phyloP scores from a whole-genome alignment of 108 stramenopile genomes.

The Pseudonitzschia delicatissima region DNA sequence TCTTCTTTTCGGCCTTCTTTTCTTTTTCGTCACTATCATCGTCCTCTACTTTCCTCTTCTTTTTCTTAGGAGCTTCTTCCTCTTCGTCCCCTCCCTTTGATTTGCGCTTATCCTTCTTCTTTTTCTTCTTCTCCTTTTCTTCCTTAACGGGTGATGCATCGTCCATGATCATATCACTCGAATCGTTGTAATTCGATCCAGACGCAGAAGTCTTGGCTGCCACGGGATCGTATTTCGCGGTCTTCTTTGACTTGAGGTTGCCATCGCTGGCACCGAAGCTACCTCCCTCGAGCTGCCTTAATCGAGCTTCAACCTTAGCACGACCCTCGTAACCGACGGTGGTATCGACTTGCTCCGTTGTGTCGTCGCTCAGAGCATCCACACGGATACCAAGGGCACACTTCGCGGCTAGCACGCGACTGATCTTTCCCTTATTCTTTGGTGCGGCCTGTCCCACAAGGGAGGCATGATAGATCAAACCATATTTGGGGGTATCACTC shows the following conservation, averaged over 20 bases:
- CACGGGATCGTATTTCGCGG: constrained; percentile 70
- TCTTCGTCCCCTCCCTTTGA: constrained; percentile 47
- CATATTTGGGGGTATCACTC: constrained; percentile 99
- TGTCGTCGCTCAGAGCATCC: constrained; percentile 96
- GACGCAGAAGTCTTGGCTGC: constrained; percentile 74
- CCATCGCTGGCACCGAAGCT: constrained; percentile 72
- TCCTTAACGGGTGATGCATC: constrained; percentile 27
- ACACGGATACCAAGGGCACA: constrained; percentile 96
- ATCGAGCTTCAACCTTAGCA: constrained; percentile 95
- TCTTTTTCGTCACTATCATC: constrained; percentile 50
- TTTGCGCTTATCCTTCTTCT: constrained; percentile 75
- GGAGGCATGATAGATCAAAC: constrained; percentile 97
- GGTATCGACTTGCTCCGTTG: constrained; percentile 84
- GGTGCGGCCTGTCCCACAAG: constrained; percentile 98
- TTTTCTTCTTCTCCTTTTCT: constrained; percentile 64
- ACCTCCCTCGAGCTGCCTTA: constrained; percentile 96
- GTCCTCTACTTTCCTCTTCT: constrained; percentile 54
- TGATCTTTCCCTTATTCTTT: constrained; percentile 99
- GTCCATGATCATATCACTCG: constrained; percentile 85
- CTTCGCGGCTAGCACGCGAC: constrained; percentile 98
- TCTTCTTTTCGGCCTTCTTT: constrained; percentile 22
- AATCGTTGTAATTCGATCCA: constrained; percentile 78
- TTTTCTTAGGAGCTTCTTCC: constrained; percentile 47
- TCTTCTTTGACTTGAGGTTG: constrained; percentile 67
- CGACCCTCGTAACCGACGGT: constrained; percentile 95